Evolutionary conservation across 768 basidiomycete genomes (phyloP).

Genomic region (Sporobolomyces phaffii): DNA sequence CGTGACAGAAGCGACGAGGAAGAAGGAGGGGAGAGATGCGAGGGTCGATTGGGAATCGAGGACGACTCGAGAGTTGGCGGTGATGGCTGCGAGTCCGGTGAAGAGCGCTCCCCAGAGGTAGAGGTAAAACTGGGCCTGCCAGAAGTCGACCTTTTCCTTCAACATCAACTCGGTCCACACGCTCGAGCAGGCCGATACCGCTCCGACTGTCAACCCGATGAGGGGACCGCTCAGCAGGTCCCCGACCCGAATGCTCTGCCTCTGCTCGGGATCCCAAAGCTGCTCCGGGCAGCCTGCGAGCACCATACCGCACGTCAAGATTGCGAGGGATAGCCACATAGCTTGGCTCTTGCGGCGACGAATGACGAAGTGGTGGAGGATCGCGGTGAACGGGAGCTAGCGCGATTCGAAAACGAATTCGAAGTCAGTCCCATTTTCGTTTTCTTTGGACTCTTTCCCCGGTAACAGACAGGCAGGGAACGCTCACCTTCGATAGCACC

Average conservation of each 20-base stretch:
- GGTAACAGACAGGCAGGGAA: too few relatives aligned
- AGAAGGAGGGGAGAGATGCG: background rate
- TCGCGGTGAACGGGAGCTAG: slow-evolving; percentile 26
- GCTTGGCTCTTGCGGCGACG: background rate
- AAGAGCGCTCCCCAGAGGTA: slow-evolving; percentile 21
- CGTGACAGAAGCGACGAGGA: slow-evolving; percentile 10
- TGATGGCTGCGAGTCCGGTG: background rate
- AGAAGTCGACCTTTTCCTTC: slow-evolving; percentile 17
- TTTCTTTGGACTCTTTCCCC: too few relatives aligned
- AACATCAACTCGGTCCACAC: slow-evolving; percentile 19
- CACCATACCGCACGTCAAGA: slow-evolving; percentile 9
- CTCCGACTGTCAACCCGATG: slow-evolving; percentile 15
- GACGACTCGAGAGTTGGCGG: background rate
- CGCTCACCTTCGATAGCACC: slow-evolving; percentile 17
- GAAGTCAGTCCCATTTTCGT: background rate
- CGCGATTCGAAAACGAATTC: background rate
- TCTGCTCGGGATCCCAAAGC: slow-evolving; percentile 5
- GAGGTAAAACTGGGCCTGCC: slow-evolving; percentile 19
- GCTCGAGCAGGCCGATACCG: slow-evolving; percentile 7
- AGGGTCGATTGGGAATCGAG: background rate
- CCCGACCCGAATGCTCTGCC: background rate
- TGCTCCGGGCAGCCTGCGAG: slow-evolving; percentile 10
- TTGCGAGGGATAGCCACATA: slow-evolving; percentile 22
- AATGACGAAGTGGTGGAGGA: slow-evolving; percentile 24
- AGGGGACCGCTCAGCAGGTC: slow-evolving; percentile 3